Evolutionary conservation across 139 green algal species (phyloP), one percentile per base, ranked within the genome.

Genomic region (Coelastrella sp.): DNA sequence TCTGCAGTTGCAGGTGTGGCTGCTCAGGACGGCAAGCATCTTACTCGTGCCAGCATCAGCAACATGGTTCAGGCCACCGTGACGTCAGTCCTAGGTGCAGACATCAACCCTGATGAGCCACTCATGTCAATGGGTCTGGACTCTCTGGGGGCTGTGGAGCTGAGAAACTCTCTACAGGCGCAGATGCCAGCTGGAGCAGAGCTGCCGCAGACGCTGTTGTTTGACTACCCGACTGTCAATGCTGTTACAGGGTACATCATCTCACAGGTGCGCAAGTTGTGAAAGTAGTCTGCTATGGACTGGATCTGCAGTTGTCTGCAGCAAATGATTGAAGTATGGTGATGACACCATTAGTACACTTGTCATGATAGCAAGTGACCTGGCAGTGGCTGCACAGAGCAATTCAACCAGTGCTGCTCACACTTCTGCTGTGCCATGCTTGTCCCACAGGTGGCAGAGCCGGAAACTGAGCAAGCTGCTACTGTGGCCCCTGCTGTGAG

Each of bases 41-140:
- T 71, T n/a, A 76, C 13, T 7, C n/a, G 17, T 8, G 17, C 13
- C 64, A 22, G 92, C 80, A 86, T 95, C 58, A 20, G 57, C 13
- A 79, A 84, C n/a, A 60, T 87, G 57, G 92, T 97, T 23, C 76
- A 87, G 47, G 92, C 93, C 11, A 80, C 91, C 0, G 94, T 96
- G 0, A 66, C 68, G 0, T 76, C 85, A 23, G 94, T 97, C 60
- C 89, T 97, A 57, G 94, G 94, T 59, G 80, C 66, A 60, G 66
- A 65, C 19, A 57, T 97, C 22, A 23, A 74, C 17, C 58, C 90
- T n/a, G 95, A 96, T 61, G 91, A 91, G 56, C 92, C 92, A 0
- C 89, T 98, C 10, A 97, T 98, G 94, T 91, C 93, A 0, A 92
- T 95, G 7, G 97, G 97, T 7, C 93, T 99, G 82, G 97, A 99